A percentile compares a stretch with the other conserved stretches of the same genome.
phyloP scores from a whole-genome alignment of 2,329 filamentous ascomycete genomes.

The Alternaria brassicicola region DNA sequence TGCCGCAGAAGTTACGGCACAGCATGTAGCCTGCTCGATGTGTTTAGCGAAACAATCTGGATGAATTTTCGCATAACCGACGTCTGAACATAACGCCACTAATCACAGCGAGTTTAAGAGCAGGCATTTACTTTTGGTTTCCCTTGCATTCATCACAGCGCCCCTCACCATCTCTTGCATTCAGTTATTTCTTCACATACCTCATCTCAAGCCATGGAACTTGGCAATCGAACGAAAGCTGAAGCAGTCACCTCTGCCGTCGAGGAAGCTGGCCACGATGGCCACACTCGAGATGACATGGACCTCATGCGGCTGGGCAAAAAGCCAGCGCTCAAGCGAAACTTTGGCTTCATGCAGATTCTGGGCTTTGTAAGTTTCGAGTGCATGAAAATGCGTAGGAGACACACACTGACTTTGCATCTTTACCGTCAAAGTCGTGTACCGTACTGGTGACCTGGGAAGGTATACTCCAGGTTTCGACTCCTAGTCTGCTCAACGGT shows the following conservation, averaged over 20 bases:
- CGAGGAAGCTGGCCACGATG: neutral
- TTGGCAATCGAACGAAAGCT: neutral
- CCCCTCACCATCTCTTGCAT: neutral
- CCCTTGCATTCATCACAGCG: neutral
- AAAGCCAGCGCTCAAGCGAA: conserved; percentile 15
- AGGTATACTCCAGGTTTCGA: conserved; percentile 7
- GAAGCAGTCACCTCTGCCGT: neutral
- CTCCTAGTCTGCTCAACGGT: conserved; percentile 13
- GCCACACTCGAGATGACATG: conserved; percentile 1
- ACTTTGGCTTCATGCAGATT: conserved; percentile 18
- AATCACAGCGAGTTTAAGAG: neutral
- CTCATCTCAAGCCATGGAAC: neutral
- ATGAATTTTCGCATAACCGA: neutral
- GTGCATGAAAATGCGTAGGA: neutral
- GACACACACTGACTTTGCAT: conserved; percentile 3
- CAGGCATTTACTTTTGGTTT: neutral
- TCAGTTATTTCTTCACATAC: neutral
- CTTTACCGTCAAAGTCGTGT: neutral
- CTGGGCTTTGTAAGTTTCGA: conserved; percentile 1
- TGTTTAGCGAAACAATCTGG: neutral
- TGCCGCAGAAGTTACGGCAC: neutral
- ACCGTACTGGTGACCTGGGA: conserved; percentile 13
- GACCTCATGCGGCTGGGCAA: conserved; percentile 16
- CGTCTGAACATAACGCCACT: neutral
- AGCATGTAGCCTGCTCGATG: neutral